Evolutionary conservation across 192 early-diverging fungal species (phyloP), one percentile per base, ranked within the genome.

Genomic region (Rhizophagus sp.): DNA sequence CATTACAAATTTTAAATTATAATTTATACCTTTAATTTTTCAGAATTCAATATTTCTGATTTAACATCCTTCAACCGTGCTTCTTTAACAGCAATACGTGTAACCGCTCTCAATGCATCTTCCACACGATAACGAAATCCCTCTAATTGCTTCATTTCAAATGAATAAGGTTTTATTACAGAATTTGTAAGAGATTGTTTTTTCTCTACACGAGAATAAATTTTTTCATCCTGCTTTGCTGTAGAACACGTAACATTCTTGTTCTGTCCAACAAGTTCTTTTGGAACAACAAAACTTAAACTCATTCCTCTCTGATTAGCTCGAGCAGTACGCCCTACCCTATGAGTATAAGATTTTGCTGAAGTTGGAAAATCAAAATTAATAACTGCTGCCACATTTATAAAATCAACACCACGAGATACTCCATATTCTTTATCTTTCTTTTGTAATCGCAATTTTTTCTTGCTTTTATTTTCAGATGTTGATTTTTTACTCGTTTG

Each of bases 281-380:
- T 88, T 36, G 86, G 86, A 10, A 91, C 87, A 3, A 99, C 89
- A 85, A 98, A 96, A 64, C 92, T 94, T 73, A 98, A 87, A 36
- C 95, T 92, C 90, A 94, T 97, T 25, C 98, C 98, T 70, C 91
- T 90, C 65, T 92, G 89, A 4, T 95, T 95, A 30, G 95, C 98
- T 17, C 98, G 93, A 4, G 96, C 98, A 0, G 98, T 99, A 67
- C 98, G 91, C 11, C 98, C 98, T 9, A 97, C 92, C 22, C 98
- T 94, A 88, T 99, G 97, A 74, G 91, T 94, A 81, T 98, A 99
- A 8, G 96, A 88, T 67, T 93, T 89, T 25, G 94, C 90, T 0
- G 95, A 93, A 2, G 78, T 84, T 52, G 98, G 98, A 80, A 99
- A 93, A 81, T 99, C 98, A 90, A 98, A 98, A 86, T 99, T 99